Evolutionary conservation across 257 asterid species (phyloP).

Genomic region (Orobanche coerulescens): DNA sequence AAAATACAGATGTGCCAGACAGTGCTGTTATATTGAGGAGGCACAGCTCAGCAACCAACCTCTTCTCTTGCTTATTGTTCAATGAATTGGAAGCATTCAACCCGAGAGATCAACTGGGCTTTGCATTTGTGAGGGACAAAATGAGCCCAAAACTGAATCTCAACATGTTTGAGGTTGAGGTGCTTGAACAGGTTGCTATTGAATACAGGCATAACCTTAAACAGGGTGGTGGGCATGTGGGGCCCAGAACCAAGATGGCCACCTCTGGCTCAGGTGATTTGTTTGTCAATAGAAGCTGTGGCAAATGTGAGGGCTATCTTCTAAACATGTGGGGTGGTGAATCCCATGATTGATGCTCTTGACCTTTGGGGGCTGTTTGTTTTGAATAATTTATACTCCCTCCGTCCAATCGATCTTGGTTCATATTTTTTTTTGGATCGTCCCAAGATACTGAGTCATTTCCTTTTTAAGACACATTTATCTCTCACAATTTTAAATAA

Average conservation of each 20-base stretch:
- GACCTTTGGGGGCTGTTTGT: neutral
- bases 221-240: slow-evolving; percentile 25
- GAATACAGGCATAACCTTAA: slow-evolving; percentile 87
- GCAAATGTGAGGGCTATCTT: slow-evolving; percentile 56
- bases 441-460: too few species aligned
- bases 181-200: slow-evolving; percentile 65
- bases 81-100: slow-evolving; percentile 86
- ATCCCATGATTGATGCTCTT: slow-evolving; percentile 33
- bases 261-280: slow-evolving; percentile 29
- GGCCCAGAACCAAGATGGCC: slow-evolving; percentile 40
- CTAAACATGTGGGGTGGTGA: slow-evolving; percentile 83
- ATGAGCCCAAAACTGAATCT: slow-evolving; percentile 51
- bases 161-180: slow-evolving; percentile 89
- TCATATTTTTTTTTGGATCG: too few species aligned
- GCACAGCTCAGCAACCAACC: slow-evolving; percentile 47
- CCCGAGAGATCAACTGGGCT: slow-evolving; percentile 82
- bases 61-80: slow-evolving; percentile 74
- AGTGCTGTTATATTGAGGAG: slow-evolving; percentile 70
- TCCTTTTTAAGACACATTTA: too few species aligned
- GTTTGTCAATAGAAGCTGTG: slow-evolving; percentile 32
- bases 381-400: too few species aligned
- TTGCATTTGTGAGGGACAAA: slow-evolving; percentile 81
- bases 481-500: too few species aligned
- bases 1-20: slow-evolving; percentile 79
- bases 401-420: too few species aligned